Percentiles rank a stretch among this genome's conserved stretches.
Conservation (phyloP, 495 filamentous ascomycete species). For the Tuber calosporum region DNA sequence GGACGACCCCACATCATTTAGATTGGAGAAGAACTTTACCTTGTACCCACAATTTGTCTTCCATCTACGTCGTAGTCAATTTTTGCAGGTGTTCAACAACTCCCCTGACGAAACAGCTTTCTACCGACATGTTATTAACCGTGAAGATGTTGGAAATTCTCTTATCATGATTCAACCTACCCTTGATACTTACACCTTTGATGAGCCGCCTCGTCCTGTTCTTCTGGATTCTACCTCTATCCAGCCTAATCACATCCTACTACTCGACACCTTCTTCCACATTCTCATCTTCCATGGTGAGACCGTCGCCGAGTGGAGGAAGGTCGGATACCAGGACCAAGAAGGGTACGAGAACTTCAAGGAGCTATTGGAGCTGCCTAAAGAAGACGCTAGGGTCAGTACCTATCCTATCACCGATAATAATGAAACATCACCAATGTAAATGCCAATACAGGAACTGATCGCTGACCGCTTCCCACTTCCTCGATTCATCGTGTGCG, state of each 20-base stretch:
- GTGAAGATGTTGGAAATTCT: conserved; percentile 94
- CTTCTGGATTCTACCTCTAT: conserved; percentile 93
- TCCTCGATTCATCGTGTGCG: conserved; percentile 96
- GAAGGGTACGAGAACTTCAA: conserved; percentile 98
- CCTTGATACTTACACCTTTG: conserved; percentile 92
- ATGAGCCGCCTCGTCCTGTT: conserved; percentile 84
- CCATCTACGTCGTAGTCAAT: conserved; percentile 92
- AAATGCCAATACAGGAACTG: conserved; percentile 58
- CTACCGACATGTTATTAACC: conserved; percentile 92
- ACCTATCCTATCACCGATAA: conserved; percentile 29
- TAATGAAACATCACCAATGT: conserved; percentile 23
- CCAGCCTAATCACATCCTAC: conserved; percentile 84
- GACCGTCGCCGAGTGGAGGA: conserved; percentile 96
- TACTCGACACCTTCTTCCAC: conserved; percentile 98
- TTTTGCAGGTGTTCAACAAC: conserved; percentile 99
- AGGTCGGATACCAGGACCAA: conserved; percentile 96
- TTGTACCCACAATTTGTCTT: conserved; percentile 99
- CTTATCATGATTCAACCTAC: conserved; percentile 99
- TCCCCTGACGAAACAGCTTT: conserved; percentile 98
- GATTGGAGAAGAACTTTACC: conserved; percentile 98
- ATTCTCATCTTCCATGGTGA: conserved; percentile 99
- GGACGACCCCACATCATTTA: conserved; percentile 95
- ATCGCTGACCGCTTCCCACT: conserved; percentile 96
- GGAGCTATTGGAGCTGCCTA: conserved; percentile 80
- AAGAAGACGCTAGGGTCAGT: conserved; percentile 66